These are phyloP conservation scores for Irpex lacteus DNA, from an alignment of 1,284 basidiomycete species.

Conservation along the genomic window DNA sequence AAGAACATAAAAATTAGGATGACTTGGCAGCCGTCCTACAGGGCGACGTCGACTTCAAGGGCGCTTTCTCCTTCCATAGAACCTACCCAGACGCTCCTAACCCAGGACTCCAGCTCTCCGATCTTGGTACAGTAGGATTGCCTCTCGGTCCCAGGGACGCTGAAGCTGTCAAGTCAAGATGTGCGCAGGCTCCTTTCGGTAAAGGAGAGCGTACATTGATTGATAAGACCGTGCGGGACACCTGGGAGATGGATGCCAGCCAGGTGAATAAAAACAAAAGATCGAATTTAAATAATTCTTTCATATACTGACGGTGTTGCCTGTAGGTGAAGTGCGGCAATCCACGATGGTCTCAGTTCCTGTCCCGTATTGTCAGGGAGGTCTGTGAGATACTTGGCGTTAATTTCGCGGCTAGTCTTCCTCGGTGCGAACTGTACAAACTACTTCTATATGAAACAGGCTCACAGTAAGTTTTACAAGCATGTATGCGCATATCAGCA, in stretches of 20 bases:
- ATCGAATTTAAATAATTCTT: too few species aligned
- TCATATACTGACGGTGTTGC: background rate
- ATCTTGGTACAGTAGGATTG: background rate
- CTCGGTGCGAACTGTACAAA: slow-evolving; percentile 38
- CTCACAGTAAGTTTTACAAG: slow-evolving; percentile 36
- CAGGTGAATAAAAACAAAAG: slow-evolving; percentile 5
- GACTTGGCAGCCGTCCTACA: background rate
- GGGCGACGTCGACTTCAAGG: background rate
- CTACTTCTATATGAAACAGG: slow-evolving; percentile 41
- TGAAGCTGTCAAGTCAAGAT: background rate
- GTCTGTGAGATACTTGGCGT: slow-evolving; percentile 24
- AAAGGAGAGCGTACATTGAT: slow-evolving; percentile 22
- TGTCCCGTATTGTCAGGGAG: slow-evolving; percentile 4
- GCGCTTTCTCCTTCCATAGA: background rate
- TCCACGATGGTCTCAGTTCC: slow-evolving; percentile 5
- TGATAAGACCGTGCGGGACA: slow-evolving; percentile 24
- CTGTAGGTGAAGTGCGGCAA: slow-evolving; percentile 7
- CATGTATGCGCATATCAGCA: background rate
- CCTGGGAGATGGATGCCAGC: slow-evolving; percentile 23
- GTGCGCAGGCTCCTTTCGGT: slow-evolving; percentile 20
- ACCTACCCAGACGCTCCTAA: background rate
- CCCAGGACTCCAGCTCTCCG: background rate
- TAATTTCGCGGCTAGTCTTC: slow-evolving; percentile 13
- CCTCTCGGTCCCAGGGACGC: background rate
- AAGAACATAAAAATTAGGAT: background rate